Evolutionary conservation across 441 rosid species (phyloP).

Genomic region (Theobroma grandiflorum): DNA sequence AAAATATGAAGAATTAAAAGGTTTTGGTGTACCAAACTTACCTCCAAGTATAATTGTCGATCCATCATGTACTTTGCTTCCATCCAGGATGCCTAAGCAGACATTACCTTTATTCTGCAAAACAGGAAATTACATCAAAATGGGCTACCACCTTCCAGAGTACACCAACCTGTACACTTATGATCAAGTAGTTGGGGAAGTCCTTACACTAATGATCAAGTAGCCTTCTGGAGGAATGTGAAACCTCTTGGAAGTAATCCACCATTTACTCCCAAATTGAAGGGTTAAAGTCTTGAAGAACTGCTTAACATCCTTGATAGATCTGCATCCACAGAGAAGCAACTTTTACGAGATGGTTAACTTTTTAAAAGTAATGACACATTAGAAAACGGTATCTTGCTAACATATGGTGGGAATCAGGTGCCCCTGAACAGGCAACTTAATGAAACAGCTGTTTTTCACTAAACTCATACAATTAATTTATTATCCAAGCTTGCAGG

Average conservation of each 20-base stretch:
- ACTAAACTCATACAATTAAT: not conserved
- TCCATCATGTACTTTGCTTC: slow-evolving; percentile 82
- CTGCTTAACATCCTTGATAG: slow-evolving; percentile 64
- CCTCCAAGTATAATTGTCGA: slow-evolving; percentile 92
- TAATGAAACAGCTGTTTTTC: not conserved
- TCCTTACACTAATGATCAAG: slow-evolving; percentile 77
- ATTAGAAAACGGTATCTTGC: not conserved
- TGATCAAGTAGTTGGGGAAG: not conserved
- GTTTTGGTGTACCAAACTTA: slow-evolving; percentile 28
- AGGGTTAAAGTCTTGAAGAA: slow-evolving; percentile 81
- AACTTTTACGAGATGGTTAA: not conserved
- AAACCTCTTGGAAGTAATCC: slow-evolving; percentile 72
- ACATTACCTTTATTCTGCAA: slow-evolving; percentile 81
- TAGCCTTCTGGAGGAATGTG: slow-evolving; percentile 82
- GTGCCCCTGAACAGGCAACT: not conserved
- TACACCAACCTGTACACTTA: not conserved
- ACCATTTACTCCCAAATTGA: slow-evolving; percentile 89
- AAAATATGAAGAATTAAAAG: not conserved
- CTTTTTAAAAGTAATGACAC: not conserved
- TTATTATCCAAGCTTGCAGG: not conserved
- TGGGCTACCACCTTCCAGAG: not conserved
- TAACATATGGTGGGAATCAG: not conserved
- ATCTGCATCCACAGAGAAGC: slow-evolving; percentile 52
- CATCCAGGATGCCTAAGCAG: slow-evolving; percentile 92
- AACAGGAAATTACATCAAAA: slow-evolving; percentile 26